These are phyloP conservation scores for Yamadazyma siamensis DNA, from an alignment of 1,139 yeast species.

Conservation along the genomic window DNA sequence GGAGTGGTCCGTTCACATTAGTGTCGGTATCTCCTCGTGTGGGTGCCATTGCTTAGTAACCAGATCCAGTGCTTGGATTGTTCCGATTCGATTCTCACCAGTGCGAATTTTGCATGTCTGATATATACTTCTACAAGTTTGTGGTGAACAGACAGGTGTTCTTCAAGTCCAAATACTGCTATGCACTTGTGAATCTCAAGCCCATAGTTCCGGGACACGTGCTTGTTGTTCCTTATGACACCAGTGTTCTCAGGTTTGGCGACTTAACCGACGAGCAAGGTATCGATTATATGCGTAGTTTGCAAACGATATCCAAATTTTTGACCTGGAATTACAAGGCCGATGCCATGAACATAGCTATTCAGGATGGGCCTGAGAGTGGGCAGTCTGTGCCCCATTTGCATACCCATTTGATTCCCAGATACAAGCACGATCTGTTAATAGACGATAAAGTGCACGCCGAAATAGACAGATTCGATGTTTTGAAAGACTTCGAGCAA, in stretches of 20 bases:
- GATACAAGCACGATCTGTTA: constrained; percentile 59
- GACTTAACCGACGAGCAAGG: constrained; percentile 73
- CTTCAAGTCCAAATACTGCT: constrained; percentile 55
- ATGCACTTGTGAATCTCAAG: constrained; percentile 81
- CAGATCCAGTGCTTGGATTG: too few species aligned
- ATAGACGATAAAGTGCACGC: constrained; percentile 67
- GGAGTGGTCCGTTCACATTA: too few species aligned
- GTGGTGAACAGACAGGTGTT: constrained; percentile 65
- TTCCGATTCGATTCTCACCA: too few species aligned
- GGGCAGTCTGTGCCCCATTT: constrained; percentile 94
- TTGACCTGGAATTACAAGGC: constrained; percentile 67
- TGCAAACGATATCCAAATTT: constrained; percentile 69
- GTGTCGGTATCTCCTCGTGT: too few species aligned
- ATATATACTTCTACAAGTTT: constrained; percentile 49
- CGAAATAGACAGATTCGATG: constrained; percentile 48
- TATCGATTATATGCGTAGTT: constrained; percentile 69
- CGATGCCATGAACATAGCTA: constrained; percentile 80
- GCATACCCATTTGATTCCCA: constrained; percentile 89
- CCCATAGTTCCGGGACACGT: constrained; percentile 93
- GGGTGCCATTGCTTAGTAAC: too few species aligned
- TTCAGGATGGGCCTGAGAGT: constrained; percentile 94
- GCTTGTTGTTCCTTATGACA: constrained; percentile 75
- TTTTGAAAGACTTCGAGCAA: constrained; percentile 30
- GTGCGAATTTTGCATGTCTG: too few species aligned
- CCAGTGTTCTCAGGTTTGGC: constrained; percentile 53